phyloP scores from a whole-genome alignment of 345 rosid species.

The Dipteronia sinensis region DNA sequence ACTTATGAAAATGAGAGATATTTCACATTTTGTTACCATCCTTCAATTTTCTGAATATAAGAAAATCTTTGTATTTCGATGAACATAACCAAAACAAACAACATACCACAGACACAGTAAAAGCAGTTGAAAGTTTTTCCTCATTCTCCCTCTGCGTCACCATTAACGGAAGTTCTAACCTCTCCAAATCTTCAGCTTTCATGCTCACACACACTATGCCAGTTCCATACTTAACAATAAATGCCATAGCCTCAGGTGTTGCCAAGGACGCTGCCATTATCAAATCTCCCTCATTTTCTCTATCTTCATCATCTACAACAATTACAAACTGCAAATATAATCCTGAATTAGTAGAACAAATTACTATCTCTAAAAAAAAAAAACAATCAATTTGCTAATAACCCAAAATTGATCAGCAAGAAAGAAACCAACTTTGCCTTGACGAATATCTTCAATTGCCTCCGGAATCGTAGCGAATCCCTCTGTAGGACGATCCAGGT shows the following conservation, averaged over 20 bases:
- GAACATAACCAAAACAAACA: neutral
- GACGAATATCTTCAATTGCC: slow-evolving; percentile 77
- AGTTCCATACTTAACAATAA: slow-evolving; percentile 85
- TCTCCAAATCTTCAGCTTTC: slow-evolving; percentile 76
- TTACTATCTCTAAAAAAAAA: neutral
- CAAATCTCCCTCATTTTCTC: slow-evolving; percentile 94
- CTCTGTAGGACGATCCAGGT: slow-evolving; percentile 60
- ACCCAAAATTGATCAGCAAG: too few species aligned
- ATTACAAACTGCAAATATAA: slow-evolving; percentile 53
- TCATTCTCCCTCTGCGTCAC: slow-evolving; percentile 78
- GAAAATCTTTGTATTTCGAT: neutral
- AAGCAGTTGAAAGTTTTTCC: slow-evolving; percentile 80
- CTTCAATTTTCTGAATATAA: neutral
- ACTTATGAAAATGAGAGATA: neutral
- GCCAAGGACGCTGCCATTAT: slow-evolving; percentile 81
- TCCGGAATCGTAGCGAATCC: slow-evolving; percentile 71
- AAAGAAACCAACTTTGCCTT: slow-evolving; percentile 56
- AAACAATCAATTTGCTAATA: too few species aligned
- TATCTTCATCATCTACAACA: slow-evolving; percentile 93
- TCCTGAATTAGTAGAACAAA: neutral
- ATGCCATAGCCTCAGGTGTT: slow-evolving; percentile 90
- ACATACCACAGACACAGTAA: slow-evolving; percentile 87
- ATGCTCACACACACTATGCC: slow-evolving; percentile 94
- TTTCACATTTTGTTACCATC: neutral
- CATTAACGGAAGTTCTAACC: slow-evolving; percentile 90